Percentiles rank a stretch among this genome's conserved stretches.
Evolutionary conservation across 441 rosid species (phyloP).

Genomic region (Eruca vesicaria): DNA sequence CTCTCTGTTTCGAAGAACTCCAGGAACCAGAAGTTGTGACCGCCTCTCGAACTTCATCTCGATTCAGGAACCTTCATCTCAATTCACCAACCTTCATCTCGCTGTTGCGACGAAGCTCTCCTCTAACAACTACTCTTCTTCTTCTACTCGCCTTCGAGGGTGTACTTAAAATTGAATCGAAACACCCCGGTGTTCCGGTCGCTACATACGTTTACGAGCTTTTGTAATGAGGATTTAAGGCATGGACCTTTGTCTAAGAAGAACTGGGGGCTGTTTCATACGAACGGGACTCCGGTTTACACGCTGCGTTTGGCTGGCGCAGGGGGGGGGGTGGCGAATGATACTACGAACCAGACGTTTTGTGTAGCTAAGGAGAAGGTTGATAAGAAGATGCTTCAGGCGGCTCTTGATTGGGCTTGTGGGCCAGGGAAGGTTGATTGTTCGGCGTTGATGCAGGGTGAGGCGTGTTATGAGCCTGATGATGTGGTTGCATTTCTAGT

Average conservation of each 20-base stretch:
- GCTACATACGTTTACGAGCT: slow-evolving; percentile 88
- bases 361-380: slow-evolving; percentile 72
- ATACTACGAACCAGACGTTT: slow-evolving; percentile 90
- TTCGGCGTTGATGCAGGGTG: slow-evolving; percentile 70
- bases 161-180: no score
- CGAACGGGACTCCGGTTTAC: slow-evolving; percentile 68
- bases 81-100: no score
- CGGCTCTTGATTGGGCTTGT: slow-evolving; percentile 97
- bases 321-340: slow-evolving; percentile 78
- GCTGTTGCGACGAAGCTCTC: no score
- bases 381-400: slow-evolving; percentile 87
- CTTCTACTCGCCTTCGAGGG: no score
- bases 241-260: slow-evolving; percentile 66
- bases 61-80: no score
- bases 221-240: slow-evolving; percentile 82
- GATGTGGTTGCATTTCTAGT: slow-evolving; percentile 64
- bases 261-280: slow-evolving; percentile 91
- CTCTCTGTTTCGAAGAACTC: no score
- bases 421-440: slow-evolving; percentile 94
- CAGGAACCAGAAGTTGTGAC: no score
- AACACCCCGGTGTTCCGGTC: slow-evolving; percentile 67
- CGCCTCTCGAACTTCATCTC: no score
- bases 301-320: slow-evolving; percentile 73
- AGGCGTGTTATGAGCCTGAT: slow-evolving; percentile 75
- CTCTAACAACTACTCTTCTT: no score